Evolutionary conservation across 1,139 yeast species (phyloP).

Genomic region (Candida gigantensis): DNA sequence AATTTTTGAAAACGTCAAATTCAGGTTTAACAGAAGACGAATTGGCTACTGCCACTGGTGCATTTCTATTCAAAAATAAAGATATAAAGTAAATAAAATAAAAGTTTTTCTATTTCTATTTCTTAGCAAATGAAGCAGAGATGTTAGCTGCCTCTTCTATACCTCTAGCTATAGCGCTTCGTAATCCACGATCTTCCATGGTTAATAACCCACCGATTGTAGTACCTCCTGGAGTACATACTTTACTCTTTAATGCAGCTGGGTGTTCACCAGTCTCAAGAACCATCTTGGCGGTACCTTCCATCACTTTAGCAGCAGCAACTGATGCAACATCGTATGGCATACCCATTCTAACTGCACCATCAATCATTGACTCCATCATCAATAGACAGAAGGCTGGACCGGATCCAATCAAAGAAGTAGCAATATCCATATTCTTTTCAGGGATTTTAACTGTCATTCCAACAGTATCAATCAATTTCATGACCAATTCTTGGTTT

Average conservation of each 20-base stretch:
- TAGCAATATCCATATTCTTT: constrained; percentile 94
- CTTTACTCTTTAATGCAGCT: constrained; percentile 83
- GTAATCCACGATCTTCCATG: constrained; percentile 89
- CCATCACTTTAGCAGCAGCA: constrained; percentile 94
- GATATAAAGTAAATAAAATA: constrained; percentile 8
- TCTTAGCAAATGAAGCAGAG: constrained; percentile 77
- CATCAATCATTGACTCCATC: constrained; percentile 91
- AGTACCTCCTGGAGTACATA: constrained; percentile 98
- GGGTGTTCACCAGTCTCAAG: constrained; percentile 85
- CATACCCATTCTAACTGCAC: constrained; percentile 93
- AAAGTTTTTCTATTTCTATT: constrained; percentile 25
- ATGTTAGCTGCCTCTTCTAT: constrained; percentile 88
- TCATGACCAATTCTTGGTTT: constrained; percentile 55
- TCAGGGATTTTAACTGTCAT: constrained; percentile 75
- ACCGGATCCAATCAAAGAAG: constrained; percentile 93
- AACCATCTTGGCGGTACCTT: constrained; percentile 95
- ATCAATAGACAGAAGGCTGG: constrained; percentile 91
- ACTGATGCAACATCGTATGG: constrained; percentile 82
- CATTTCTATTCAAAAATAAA: constrained; percentile 13
- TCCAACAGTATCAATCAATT: constrained; percentile 66
- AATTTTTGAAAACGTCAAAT: constrained; percentile 33
- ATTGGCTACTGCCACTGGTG: constrained; percentile 27
- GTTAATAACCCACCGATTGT: constrained; percentile 93
- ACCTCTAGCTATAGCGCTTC: constrained; percentile 85
- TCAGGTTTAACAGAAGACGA: constrained; percentile 37